Evolutionary conservation across 202 grass and related monocot species (phyloP), one percentile per base, ranked within the genome.

Genomic region (Dendrocalamus latiflorus): DNA sequence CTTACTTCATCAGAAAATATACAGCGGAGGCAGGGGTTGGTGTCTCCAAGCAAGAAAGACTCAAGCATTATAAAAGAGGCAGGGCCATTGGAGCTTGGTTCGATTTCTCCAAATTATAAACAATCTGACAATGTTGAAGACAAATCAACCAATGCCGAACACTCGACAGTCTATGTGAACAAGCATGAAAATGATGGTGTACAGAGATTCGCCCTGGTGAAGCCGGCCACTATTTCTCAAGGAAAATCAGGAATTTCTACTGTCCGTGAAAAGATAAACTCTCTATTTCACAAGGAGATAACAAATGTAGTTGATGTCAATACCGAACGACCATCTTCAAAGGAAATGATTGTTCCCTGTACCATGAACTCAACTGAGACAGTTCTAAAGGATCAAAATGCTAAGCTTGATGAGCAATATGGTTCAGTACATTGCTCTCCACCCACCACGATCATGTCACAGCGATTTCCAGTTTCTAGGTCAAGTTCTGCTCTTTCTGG

Each of bases 1-100:
- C 89, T 95, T 48, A 79, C 78, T 47, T 93, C 91, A 75, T 81
- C 93, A 25, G 87, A 91, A 82, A 83, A 67, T 34, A 84, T 99
- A 61, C 89, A 90, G 78, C 67, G 92, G 72, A 93, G 51, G 68
- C 61, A 83, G 56, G 88, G 87, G 65, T 70, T 84, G 53, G 17
- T 71, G 79, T 93, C 94, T 73, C 92, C 94, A 54, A 76, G 76
- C 73, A 90, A 88, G 62, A 81, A 83, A 75, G 68, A 30, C 25
- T 74, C 28, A 9, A 33, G 25, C 60, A n/a, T 56, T 66, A 74
- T 42, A 48, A 57, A 36, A 49, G 79, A 90, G 59, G 70, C 42
- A 66, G 73, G 80, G 22, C 54, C 47, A 3, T 68, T 73, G 33
- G 62, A 47, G 20, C 54, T 86, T 83, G 26, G 69, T 83, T 45